Evolutionary conservation across 2,329 filamentous ascomycete species (phyloP), one percentile per base, ranked within the genome.

Genomic region (Aspergillus sergii): DNA sequence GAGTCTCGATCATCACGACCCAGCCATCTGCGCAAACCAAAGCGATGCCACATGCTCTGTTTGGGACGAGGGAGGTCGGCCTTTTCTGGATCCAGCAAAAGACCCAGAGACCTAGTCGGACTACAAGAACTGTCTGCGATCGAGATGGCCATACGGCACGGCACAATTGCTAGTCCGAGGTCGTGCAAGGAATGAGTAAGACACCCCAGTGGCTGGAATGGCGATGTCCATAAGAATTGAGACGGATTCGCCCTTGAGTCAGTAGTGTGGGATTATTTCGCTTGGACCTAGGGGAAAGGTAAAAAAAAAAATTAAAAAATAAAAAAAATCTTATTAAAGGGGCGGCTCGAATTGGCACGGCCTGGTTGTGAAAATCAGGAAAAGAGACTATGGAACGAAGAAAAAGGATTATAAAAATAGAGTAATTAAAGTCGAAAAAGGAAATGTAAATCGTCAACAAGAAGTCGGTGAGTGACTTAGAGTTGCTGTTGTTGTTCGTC

Each of bases 11-110:
- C 75, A 58, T 81, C 79, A 60, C 76, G 78, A 61, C 75, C 77
- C 70, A 80, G 75, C 78, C 76, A 80, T 75, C 74, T 72, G 68
- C 76, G 74, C 56, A 80, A 71, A 36, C 75, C 76, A 58, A 82
- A 69, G 65, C 78, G 76, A 71, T 81, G 80, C 79, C 79, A 81
- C 76, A 82, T 80, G 68, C 80, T 80, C 72, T 77, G 75, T 66
- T 79, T 80, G 58, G 72, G 72, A 62, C 70, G 72, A 59, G 71
- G 69, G n/a, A 41, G 61, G 62, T 73, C 62, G 58, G 59, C 67
- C 67, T 75, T 75, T 64, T 77, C 76, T 51, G 68, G 68, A 67
- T 78, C 76, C 67, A 73, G 65, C 64, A 75, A 70, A 61, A 76
- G 69, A 68, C 73, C 73, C 70, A 75, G 64, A 53, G 69, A 73